Evolutionary conservation across 805 yeast genomes (phyloP), one percentile per base, ranked within the genome.

Genomic region (Candida rishiriensis): DNA sequence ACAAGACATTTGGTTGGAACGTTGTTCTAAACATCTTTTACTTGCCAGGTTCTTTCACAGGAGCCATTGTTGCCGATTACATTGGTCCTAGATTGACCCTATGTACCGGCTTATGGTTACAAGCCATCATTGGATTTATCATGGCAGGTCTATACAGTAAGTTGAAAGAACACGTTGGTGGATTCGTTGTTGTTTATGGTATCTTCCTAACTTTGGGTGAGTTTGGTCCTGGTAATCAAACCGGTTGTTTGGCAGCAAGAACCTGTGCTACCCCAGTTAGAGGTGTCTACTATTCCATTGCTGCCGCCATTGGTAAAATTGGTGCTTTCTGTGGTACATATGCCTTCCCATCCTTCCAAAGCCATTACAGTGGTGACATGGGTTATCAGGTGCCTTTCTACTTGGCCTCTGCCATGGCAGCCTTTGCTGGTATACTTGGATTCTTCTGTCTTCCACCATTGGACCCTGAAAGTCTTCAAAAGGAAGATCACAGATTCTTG

Each of bases 291-390:
- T 90, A 90, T 61, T 93, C 93, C 56, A 73, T 88, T 55, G 91
- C 95, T 36, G 96, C 97, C 44, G 96, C 96, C 21, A 55, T 82
- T 43, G 97, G 96, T 59, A 90, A 90, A 65, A 71, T 88, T 47
- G 97, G 97, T 61, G 97, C 96, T 1, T 89, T 90, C 60, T 85
- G 83, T 29, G 97, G 97, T 43, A 83, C 93, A 37, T 88, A 83
- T 59, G 83, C 85, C 29, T 91, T 91, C 78, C 96, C 97, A 36
- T 76, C 80, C 39, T 83, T 90, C 57, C 81, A 83, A 51, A 70
- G 64, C 42, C 71, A 78, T 51, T 78, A 78, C 43, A 74, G 77
- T 38, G 87, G 86, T 36, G 72, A 73, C 34, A 56, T 64, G 46
- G 93, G 91, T 51, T 71, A 79, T 57, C 79, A 79, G 63, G 84